Base-by-base conservation (phyloP, 495 filamentous ascomycete species). In the Aspergillus haitiensis region DNA sequence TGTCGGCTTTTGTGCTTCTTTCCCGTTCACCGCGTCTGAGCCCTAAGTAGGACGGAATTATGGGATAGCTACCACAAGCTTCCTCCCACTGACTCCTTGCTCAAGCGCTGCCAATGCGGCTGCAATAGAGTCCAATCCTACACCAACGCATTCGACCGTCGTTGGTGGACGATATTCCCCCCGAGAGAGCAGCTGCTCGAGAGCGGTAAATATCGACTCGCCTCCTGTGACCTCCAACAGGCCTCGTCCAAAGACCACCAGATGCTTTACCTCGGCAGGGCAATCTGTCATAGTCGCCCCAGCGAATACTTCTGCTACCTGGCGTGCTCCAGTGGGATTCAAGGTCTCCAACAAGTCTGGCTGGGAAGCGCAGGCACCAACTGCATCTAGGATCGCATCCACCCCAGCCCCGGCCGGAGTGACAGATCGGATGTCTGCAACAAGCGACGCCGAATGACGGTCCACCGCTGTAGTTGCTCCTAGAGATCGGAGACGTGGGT, bases 381-480 rank as follows among this genome's bases (percentile, higher is more conserved):
- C 49, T 6, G 49, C 31, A n/a, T 52, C 49, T n/a, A 52, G 7
- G 15, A 52, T 52, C n/a, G 49, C 49, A n/a, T 52, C 49, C 7
- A 52, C 31, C 1, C 49, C 49, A n/a, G 49, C 49, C 6, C 49
- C 10, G 8, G 34, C 5, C 12, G 32, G 13, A 16, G 49, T 52
- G 37, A 33, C 49, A 7, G 49, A 7, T 6, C 9, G 11, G 27
- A 52, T 35, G 12, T 10, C 49, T 4, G 31, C 8, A 11, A 32
- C 6, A 6, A 9, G 13, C 11, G 21, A 18, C 10, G 21, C 7
- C 32, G 32, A 9, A 3, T 18, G 32, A 7, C 49, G 49, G 7
- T 52, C 49, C 7, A 52, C 5, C 18, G 12, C 21, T 5, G 6
- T 10, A 5, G 49, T 37, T n/a, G 49, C 49, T 13, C 49, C 49